Conservation (phyloP, 208 protist species). For the Strigomonas oncopelti region DNA sequence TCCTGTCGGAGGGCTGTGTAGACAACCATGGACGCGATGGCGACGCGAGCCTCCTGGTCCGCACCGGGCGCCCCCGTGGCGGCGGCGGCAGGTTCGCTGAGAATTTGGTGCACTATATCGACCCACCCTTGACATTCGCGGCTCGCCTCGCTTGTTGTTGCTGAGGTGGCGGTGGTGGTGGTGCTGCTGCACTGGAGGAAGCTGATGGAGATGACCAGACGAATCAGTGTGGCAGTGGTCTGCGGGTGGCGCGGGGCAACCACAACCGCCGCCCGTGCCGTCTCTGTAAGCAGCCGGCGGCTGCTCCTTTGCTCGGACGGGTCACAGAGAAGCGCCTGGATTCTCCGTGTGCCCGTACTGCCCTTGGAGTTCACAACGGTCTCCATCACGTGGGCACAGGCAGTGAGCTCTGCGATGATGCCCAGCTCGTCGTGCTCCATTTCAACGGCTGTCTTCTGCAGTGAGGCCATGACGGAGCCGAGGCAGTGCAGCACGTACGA, state of each 20-base stretch:
- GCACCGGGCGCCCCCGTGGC: too few relatives aligned
- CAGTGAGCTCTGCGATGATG: slow-evolving; percentile 8
- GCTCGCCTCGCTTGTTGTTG: background rate
- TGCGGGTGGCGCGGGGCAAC: background rate
- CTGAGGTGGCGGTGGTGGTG: too few relatives aligned
- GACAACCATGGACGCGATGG: background rate
- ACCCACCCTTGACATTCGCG: background rate
- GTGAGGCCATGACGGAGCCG: background rate
- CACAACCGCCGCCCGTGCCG: background rate
- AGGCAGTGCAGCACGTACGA: background rate
- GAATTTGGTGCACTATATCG: background rate
- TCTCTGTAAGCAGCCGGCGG: background rate
- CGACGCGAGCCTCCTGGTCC: background rate
- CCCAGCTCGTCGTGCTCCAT: slow-evolving; percentile 6
- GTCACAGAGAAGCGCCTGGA: background rate
- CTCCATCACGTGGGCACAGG: background rate
- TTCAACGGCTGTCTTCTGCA: background rate
- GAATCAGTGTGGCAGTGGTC: background rate
- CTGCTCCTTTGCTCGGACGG: background rate
- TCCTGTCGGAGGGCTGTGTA: background rate
- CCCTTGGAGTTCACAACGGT: background rate
- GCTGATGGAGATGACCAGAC: background rate
- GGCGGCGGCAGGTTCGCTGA: background rate
- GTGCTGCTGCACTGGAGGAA: background rate
- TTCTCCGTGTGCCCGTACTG: background rate